Evolutionary conservation across 2,329 filamentous ascomycete genomes (phyloP), one percentile per base, ranked within the genome.

Genomic region (Fusarium miscanthi): DNA sequence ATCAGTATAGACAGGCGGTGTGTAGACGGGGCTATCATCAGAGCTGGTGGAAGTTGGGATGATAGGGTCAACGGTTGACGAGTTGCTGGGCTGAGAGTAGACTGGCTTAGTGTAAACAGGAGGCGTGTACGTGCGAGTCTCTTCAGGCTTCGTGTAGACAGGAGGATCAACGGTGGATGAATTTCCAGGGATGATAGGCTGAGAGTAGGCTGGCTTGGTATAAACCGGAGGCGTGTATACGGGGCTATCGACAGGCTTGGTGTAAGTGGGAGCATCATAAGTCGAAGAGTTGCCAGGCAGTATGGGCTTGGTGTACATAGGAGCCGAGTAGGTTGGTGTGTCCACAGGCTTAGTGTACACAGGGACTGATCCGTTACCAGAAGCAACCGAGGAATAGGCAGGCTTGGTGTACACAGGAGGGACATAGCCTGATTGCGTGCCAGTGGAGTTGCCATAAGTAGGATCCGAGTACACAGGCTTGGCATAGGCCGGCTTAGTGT

Each of bases 381-480:
- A 59, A 42, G 33, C 30, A 45, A 62, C 25, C 6, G 48, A 35
- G 13, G 69, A 43, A 43, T 67, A 63, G 9, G 25, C 54, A 31
- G 62, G 53, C 53, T 70, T 68, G 6, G 66, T 67, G 49, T 70
- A 70, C 8, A 56, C 54, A 25, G 64, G 69, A 40, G 45, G 40
- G 14, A 66, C 45, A 40, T 73, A 74, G 21, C 27, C 66, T 23
- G 70, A 66, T 8, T 23, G 56, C 41, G 60, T 61, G 16, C 46
- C 49, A 42, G 70, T 68, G n/a, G 66, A 73, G 62, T 74, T 73
- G 27, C 45, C 56, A 27, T 49, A 40, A 30, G 43, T 27, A 31
- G 66, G 70, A 9, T 60, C 58, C 17, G 70, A 58, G 52, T 72
- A 66, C 14, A 61, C 64, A 27, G 69, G 59, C 51, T 70, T 72